Evolutionary conservation across 2,329 filamentous ascomycete species (phyloP).

Genomic region (Scleromitrula shiraiana): DNA sequence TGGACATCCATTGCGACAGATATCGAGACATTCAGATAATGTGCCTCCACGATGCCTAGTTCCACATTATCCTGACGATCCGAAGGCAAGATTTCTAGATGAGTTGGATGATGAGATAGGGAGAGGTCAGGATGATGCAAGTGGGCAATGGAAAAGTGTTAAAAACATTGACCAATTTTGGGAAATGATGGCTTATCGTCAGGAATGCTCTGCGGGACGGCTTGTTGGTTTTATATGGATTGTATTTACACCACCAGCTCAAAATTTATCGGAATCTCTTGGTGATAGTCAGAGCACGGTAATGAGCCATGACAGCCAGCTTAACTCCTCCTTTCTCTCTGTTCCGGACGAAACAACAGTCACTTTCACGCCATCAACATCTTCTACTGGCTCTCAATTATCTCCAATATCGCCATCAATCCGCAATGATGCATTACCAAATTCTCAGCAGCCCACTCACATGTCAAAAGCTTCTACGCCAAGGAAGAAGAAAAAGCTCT

Average conservation of each 20-base stretch:
- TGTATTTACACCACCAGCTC: constrained; percentile 48
- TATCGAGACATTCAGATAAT: constrained; percentile 54
- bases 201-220: constrained; percentile 88
- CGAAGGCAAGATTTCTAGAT: constrained; percentile 80
- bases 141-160: constrained; percentile 75
- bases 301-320: constrained; percentile 10
- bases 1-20: constrained; percentile 59
- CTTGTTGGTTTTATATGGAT: constrained; percentile 95
- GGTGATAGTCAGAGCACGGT: constrained; percentile 17
- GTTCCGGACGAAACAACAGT: background rate
- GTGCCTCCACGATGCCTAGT: constrained; percentile 78
- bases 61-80: constrained; percentile 89
- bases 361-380: constrained; percentile 20
- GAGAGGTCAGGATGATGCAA: constrained; percentile 46
- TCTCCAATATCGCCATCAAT: constrained; percentile 13
- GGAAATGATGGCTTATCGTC: constrained; percentile 96
- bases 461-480: constrained; percentile 19
- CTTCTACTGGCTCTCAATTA: constrained; percentile 14
- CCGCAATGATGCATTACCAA: background rate
- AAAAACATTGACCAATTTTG: constrained; percentile 86
- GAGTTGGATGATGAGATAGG: constrained; percentile 81
- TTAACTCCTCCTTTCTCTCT: constrained; percentile 5
- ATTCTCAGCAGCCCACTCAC: constrained; percentile 6
- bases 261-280: constrained; percentile 10
- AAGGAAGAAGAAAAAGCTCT: constrained; percentile 42